Evolutionary conservation across 2,329 filamentous ascomycete genomes (phyloP), one percentile per base, ranked within the genome.

Genomic region (Aspergillus sp.): DNA sequence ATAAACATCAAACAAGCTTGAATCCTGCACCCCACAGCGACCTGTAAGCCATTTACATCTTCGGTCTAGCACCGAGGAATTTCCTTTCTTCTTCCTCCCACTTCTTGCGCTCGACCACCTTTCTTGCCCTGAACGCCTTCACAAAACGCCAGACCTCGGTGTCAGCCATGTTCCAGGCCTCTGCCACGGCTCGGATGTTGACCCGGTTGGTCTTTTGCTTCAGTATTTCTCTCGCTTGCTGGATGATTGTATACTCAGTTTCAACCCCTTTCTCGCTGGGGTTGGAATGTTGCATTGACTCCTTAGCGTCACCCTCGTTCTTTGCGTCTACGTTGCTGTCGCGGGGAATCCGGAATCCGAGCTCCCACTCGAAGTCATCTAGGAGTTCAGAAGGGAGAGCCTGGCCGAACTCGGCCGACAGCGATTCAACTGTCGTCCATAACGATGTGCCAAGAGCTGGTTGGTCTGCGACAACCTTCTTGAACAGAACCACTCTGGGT

Each of bases 331-430:
- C 66, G 38, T 71, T 68, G 73, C 76, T 50, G 65, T 74, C 61
- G 56, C 81, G 80, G 2, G 93, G 90, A 9, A 97, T 81, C 13
- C 81, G 79, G 74, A 98, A 98, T 53, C 93, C 95, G 70, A 98
- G 91, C 64, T 89, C 84, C 91, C 92, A 98, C 69, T 93, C 89
- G 2, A 96, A 78, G 62, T 95, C 89, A n/a, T 83, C 73, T 18
- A 79, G 58, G 34, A 77, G 71, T 13, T 68, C 64, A 2, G 73
- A 73, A 3, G 88, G 85, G 7, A 88, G 76, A 43, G 78, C 77
- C 67, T 88, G 85, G 13, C 71, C 71, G 20, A 68, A 68, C 55
- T 73, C 73, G 1, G 77, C 72, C 5, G 79, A 75, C 1, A 81
- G 75, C 13, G 80, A 79, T 67, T 89, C 86, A n/a, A 90, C 89